Evolutionary conservation across 176 grass and related monocot genomes (phyloP).

Genomic region (Cenchrus fungigraminus): DNA sequence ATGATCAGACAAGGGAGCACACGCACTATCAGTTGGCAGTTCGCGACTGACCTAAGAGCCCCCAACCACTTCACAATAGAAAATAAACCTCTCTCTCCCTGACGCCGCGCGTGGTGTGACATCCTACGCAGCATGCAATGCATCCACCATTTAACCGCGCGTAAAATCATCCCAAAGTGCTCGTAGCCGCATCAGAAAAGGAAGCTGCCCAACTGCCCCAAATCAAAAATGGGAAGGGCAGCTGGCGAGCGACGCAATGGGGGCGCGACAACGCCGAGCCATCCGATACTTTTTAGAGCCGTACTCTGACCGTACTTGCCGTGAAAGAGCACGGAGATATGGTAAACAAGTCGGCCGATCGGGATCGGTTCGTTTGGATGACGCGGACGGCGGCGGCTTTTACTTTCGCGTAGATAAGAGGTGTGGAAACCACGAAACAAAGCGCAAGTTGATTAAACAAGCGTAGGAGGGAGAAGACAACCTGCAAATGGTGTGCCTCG

Average conservation of each 20-base stretch:
- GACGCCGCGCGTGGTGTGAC: background rate
- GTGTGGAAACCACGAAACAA: background rate
- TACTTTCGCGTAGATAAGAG: conserved; percentile 30
- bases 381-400: background rate
- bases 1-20: too few relatives aligned
- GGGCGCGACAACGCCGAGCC: conserved; percentile 37
- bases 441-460: conserved; percentile 33
- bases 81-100: background rate
- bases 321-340: background rate
- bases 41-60: background rate
- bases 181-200: background rate
- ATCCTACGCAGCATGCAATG: conserved; percentile 4
- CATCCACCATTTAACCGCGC: background rate
- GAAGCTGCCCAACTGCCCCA: background rate
- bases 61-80: conserved; percentile 34
- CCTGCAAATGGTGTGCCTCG: conserved; percentile 39
- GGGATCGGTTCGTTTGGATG: background rate
- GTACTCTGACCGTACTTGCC: conserved; percentile 51
- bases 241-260: conserved; percentile 40
- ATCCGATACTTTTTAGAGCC: conserved; percentile 31
- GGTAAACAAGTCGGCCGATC: background rate
- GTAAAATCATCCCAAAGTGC: background rate
- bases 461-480: conserved; percentile 29
- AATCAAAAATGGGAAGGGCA: background rate
- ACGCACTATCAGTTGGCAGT: background rate